phyloP scores from a whole-genome alignment of 1,139 yeast species.

The Yamadazyma kanchanaburiensis region DNA sequence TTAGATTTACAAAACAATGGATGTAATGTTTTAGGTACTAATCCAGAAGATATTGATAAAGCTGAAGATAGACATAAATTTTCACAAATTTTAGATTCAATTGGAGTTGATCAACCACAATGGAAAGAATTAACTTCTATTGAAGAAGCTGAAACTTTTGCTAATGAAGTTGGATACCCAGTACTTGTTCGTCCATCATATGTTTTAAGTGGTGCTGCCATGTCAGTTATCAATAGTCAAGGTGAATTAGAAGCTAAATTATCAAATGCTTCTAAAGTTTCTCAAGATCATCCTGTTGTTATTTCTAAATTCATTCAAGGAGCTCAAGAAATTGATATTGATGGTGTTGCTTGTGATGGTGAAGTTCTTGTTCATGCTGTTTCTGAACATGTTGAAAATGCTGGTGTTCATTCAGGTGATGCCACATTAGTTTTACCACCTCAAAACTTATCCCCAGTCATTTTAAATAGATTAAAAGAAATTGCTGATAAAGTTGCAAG shows the following conservation, averaged over 20 bases:
- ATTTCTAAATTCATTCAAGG: conserved; percentile 93
- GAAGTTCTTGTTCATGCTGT: conserved; percentile 89
- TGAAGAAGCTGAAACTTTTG: conserved; percentile 81
- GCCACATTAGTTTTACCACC: conserved; percentile 96
- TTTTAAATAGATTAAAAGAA: conserved; percentile 63
- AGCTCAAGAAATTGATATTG: conserved; percentile 96
- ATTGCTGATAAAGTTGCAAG: conserved; percentile 90
- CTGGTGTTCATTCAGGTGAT: conserved; percentile 99
- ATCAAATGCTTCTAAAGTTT: conserved; percentile 85
- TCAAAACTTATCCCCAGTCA: conserved; percentile 58
- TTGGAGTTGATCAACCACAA: conserved; percentile 92
- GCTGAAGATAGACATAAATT: conserved; percentile 99
- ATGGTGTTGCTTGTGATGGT: conserved; percentile 92
- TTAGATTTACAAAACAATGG: conserved; percentile 76
- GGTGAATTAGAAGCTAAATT: conserved; percentile 78
- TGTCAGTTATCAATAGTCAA: conserved; percentile 84
- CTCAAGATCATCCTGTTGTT: conserved; percentile 95
- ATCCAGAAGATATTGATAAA: conserved; percentile 91
- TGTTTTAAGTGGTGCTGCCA: conserved; percentile 97
- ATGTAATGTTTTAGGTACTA: conserved; percentile 88
- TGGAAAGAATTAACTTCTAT: conserved; percentile 94
- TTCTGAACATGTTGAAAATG: conserved; percentile 97
- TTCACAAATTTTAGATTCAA: conserved; percentile 87
- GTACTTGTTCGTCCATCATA: conserved; percentile 97
- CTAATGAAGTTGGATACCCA: conserved; percentile 86